phyloP scores from a whole-genome alignment of 495 filamentous ascomycete species.

The Cairneyella variabilis region DNA sequence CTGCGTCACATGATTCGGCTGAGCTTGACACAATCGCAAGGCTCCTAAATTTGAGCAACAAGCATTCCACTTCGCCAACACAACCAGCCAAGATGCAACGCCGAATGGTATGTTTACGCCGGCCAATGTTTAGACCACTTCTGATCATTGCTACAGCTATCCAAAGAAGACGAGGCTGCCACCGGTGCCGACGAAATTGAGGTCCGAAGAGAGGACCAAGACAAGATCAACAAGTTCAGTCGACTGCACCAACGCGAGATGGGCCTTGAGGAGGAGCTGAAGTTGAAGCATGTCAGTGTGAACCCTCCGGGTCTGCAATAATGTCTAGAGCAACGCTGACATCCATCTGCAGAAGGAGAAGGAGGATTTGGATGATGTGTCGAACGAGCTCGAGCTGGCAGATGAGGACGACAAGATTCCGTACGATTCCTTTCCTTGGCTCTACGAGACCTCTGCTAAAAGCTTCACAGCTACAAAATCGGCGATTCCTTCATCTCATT shows the following conservation, averaged over 20 bases:
- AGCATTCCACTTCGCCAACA: no score
- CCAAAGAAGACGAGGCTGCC: constrained; percentile 81
- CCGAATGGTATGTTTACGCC: constrained; percentile 18
- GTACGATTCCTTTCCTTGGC: constrained; percentile 45
- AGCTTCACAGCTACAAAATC: constrained; percentile 77
- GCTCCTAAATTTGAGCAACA: no score
- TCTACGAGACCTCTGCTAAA: not conserved
- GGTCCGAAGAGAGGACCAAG: constrained; percentile 93
- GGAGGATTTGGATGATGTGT: constrained; percentile 92
- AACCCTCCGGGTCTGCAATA: not conserved
- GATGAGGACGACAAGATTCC: constrained; percentile 93
- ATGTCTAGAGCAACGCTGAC: not conserved
- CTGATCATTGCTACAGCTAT: constrained; percentile 54
- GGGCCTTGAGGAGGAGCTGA: constrained; percentile 74
- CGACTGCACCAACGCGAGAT: constrained; percentile 84
- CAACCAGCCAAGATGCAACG: constrained; percentile 19
- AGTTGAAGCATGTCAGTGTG: constrained; percentile 67
- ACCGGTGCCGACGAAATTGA: constrained; percentile 74
- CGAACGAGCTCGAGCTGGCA: constrained; percentile 84
- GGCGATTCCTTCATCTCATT: constrained; percentile 92
- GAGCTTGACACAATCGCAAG: no score
- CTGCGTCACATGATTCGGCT: no score
- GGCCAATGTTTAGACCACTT: not conserved
- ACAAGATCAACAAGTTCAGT: constrained; percentile 98
- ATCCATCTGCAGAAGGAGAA: constrained; percentile 88